phyloP scores from a whole-genome alignment of 169 alveolate genomes.

The Plasmodium malariae region DNA sequence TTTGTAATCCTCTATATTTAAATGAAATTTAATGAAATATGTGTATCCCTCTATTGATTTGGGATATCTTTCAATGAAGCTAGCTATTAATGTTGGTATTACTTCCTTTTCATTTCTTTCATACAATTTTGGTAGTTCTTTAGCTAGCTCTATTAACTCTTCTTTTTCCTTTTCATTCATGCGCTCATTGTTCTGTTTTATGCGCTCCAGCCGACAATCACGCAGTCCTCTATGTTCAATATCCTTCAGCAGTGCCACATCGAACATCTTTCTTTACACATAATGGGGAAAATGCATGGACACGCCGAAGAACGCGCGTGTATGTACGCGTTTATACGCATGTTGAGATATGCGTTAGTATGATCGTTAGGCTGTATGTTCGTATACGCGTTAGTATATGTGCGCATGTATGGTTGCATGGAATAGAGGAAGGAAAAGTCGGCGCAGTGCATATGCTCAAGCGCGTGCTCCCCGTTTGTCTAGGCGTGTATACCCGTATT shows the following conservation, averaged over 20 bases:
- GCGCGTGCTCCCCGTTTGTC: too few species aligned
- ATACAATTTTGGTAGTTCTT: constrained; percentile 44
- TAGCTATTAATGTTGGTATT: constrained; percentile 12
- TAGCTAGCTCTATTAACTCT: constrained; percentile 25
- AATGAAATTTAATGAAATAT: constrained; percentile 20
- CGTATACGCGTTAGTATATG: too few species aligned
- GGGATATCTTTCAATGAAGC: constrained; percentile 31
- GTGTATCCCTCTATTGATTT: constrained; percentile 26
- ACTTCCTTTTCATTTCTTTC: constrained; percentile 25
- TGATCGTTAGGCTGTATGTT: too few species aligned
- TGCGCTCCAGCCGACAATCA: not conserved
- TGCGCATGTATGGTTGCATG: too few species aligned
- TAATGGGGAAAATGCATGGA: not conserved
- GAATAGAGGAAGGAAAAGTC: too few species aligned
- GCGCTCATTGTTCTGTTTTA: not conserved
- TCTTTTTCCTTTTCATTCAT: not conserved
- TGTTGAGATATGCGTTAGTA: too few species aligned
- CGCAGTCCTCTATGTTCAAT: constrained; percentile 8
- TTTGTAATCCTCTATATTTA: constrained; percentile 21
- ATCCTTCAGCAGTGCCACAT: constrained; percentile 19
- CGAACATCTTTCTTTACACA: constrained; percentile 6
- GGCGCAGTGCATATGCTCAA: too few species aligned
- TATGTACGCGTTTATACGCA: not conserved
- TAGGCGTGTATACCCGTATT: too few species aligned
- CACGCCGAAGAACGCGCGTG: not conserved